Evolutionary conservation across 1,284 basidiomycete species (phyloP).

Genomic region (Moniliella sp.): DNA sequence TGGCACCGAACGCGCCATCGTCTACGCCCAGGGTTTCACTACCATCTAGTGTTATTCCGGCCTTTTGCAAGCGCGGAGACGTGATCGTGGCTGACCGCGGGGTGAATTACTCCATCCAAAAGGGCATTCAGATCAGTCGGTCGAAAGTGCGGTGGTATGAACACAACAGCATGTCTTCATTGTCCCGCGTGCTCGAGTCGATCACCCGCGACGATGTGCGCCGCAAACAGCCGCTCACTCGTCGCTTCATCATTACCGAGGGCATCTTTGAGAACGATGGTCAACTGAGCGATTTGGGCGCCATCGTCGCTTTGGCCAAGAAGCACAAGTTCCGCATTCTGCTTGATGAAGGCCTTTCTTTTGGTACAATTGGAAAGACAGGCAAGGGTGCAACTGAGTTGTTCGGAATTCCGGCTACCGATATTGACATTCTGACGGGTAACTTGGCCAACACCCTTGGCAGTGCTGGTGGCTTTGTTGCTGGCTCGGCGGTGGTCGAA

Average conservation of each 20-base stretch:
- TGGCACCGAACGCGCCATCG: slow-evolving; percentile 64
- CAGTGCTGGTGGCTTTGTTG: slow-evolving; percentile 80
- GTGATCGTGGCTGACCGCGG: slow-evolving; percentile 90
- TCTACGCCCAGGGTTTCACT: slow-evolving; percentile 83
- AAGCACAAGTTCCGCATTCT: slow-evolving; percentile 90
- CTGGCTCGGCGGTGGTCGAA: slow-evolving; percentile 60
- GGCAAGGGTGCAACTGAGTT: slow-evolving; percentile 84
- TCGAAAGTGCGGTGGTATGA: slow-evolving; percentile 85
- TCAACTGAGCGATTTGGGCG: slow-evolving; percentile 67
- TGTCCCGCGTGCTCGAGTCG: slow-evolving; percentile 63
- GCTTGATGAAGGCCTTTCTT: slow-evolving; percentile 78
- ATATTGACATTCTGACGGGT: slow-evolving; percentile 46
- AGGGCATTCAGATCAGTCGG: slow-evolving; percentile 85
- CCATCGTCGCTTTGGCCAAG: slow-evolving; percentile 73
- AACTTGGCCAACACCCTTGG: slow-evolving; percentile 70
- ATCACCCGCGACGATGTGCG: slow-evolving; percentile 72
- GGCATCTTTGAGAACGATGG: slow-evolving; percentile 92
- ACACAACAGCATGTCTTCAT: slow-evolving; percentile 73
- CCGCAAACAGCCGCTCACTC: slow-evolving; percentile 56
- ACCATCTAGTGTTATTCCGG: slow-evolving; percentile 84
- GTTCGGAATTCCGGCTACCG: slow-evolving; percentile 54
- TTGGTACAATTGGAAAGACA: slow-evolving; percentile 73
- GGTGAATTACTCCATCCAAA: slow-evolving; percentile 84
- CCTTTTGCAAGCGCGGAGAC: slow-evolving; percentile 90
- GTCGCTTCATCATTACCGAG: slow-evolving; percentile 87